Evolutionary conservation across 1,284 basidiomycete genomes (phyloP), one percentile per base, ranked within the genome.

Genomic region (Mrakiaceae sp.): DNA sequence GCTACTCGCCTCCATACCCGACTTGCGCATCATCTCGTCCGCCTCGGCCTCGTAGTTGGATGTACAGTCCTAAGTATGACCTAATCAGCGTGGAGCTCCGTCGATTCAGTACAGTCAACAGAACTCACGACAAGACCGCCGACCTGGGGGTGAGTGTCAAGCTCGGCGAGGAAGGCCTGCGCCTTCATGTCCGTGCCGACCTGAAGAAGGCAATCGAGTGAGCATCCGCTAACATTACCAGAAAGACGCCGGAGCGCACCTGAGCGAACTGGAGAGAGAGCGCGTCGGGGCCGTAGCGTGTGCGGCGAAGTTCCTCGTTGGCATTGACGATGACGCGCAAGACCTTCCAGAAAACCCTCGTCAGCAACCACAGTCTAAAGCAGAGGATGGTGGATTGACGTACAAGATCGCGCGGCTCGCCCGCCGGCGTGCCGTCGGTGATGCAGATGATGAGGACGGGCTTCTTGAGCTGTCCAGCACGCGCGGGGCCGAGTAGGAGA

Each of bases 121-220:
- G 42, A 10, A n/a, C 72, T 73, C 69, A 78, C 78, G 66, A 79
- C 73, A 43, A 78, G 69, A 27, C 69, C 70, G 57, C 78, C 78
- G 63, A 79, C 72, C 42, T 71, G 64, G 6, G 77, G 78, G 68
- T 80, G 73, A 68, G 72, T 74, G 67, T 80, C 65, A 10, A 66
- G 60, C 75, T 76, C 75, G 46, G 71, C 76, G 39, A 80, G 71
- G 76, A 79, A 79, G 8, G 71, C 70, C 63, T 74, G 74, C 4
- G 76, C 77, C 68, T 77, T 77, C 68, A 70, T 49, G 67, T 78
- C 78, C 68, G 75, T 76, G 12, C 77, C 77, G 62, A 79, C 76
- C 70, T 77, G 76, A 50, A 43, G 11, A 58, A 44, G 14, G 7
- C 4, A 44, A 44, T 40, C 27, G 12, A n/a, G 27, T 54, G 3